These are phyloP conservation scores for Fraxinus angustifolia DNA, from an alignment of 305 asterid species.

Conservation along the genomic window DNA sequence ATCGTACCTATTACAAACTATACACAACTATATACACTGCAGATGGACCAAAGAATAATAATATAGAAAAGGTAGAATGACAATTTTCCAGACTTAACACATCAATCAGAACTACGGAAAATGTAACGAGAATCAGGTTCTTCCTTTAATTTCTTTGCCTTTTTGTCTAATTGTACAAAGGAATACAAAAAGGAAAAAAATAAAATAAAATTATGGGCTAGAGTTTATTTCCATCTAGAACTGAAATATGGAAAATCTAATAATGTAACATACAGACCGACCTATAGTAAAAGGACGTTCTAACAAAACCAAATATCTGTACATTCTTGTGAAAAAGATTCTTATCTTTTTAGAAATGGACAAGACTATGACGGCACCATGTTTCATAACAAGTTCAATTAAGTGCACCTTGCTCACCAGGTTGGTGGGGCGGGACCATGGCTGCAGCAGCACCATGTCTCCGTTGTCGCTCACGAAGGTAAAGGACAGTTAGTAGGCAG, in stretches of 20 bases:
- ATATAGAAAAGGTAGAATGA: background rate
- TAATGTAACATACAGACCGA: background rate
- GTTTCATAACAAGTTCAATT: conserved; percentile 15
- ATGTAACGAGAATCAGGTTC: background rate
- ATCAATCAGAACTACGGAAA: background rate
- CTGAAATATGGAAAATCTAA: background rate
- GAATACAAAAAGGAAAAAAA: background rate
- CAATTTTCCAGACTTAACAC: background rate
- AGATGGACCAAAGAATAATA: background rate
- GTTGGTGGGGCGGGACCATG: conserved; percentile 49
- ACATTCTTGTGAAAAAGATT: background rate
- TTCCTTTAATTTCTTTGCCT: background rate
- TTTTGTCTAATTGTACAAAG: background rate
- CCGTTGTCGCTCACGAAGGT: conserved; percentile 82
- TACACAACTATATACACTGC: background rate
- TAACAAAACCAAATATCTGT: background rate
- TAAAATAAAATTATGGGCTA: background rate
- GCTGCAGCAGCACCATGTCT: conserved; percentile 60
- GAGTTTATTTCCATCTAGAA: background rate
- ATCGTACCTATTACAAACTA: too few relatives aligned
- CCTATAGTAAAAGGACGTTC: background rate
- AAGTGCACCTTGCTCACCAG: conserved; percentile 44
- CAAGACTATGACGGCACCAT: background rate
- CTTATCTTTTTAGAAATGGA: background rate
- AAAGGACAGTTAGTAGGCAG: conserved; percentile 88